Evolutionary conservation across 2,329 filamentous ascomycete genomes (phyloP), one percentile per base, ranked within the genome.

Genomic region (Fusarium zealandicum): DNA sequence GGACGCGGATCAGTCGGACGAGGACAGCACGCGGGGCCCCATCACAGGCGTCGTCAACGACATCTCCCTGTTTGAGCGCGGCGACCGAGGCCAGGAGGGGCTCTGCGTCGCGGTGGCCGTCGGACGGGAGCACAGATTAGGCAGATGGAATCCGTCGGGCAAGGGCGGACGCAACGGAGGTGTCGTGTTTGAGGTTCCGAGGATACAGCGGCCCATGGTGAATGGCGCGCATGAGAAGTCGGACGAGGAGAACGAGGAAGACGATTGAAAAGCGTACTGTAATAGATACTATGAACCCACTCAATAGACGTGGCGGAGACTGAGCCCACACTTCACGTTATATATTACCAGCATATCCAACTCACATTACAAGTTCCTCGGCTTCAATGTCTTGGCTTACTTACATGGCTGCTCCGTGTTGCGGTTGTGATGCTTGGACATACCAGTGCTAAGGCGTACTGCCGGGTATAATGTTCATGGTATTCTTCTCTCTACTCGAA

Each of bases 21-120:
- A 72, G 14, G 68, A 71, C 30, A 70, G 71, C 33, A 66, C 20
- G 66, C 70, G 31, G 36, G 69, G 63, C 6, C 63, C 69, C 14
- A 80, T 92, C 47, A 84, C 83, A 65, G 95, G 95, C 35, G 81
- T 98, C 7, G 81, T 99, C 63, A 99, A 98, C 70, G 92, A 90
- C 64, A 88, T 99, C 54, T 85, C 90, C 1, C 82, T 96, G 12
- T 92, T 95, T 65, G 95, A 98, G 73, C 82, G 90, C 14, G 92
- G 92, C 4, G 88, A 92, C 14, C 80, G 88, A 54, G 90, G 89
- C 27, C 86, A 84, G 63, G 84, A 90, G 50, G 92, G 92, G 1
- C 75, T 97, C 2, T 93, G 90, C 65, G 83, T 98, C 22, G 87
- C 96, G 11, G 90, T 87, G n/a, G 95, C 89, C 13, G 83, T 96